Percentiles rank a stretch among this genome's conserved stretches.
phyloP scores from a whole-genome alignment of 2,329 filamentous ascomycete genomes.

The Trichoderma sp. region DNA sequence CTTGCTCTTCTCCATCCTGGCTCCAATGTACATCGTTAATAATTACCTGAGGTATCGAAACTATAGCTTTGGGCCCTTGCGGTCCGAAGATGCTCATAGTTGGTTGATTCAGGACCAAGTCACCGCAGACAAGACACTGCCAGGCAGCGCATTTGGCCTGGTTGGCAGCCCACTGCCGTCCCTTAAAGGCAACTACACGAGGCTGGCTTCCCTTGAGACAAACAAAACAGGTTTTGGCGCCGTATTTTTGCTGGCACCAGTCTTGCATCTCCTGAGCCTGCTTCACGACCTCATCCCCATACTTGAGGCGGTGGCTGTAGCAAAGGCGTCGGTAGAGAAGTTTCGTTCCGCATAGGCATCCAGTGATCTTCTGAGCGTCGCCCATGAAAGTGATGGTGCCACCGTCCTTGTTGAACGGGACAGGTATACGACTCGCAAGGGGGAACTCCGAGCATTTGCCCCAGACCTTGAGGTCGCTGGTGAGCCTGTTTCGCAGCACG shows the following conservation, averaged over 20 bases:
- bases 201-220: conserved; percentile 30
- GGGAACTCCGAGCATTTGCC: conserved; percentile 21
- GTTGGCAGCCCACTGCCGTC: not conserved
- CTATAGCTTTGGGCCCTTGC: not conserved
- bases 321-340: conserved; percentile 38
- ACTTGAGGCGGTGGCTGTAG: conserved; percentile 36
- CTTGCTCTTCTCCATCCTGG: not conserved
- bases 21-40: not conserved
- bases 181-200: not conserved
- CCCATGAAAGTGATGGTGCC: conserved; percentile 1
- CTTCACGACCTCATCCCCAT: conserved; percentile 29
- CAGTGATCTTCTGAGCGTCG: conserved; percentile 32
- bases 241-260: conserved; percentile 32
- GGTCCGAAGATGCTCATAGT: not conserved
- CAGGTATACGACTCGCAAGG: not conserved
- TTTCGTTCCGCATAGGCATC: conserved; percentile 42
- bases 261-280: conserved; percentile 30
- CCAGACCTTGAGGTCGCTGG: conserved; percentile 31
- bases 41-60: not conserved
- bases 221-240: conserved; percentile 33
- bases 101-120: not conserved
- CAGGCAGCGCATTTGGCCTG: not conserved
- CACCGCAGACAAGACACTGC: not conserved
- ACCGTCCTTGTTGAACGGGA: not conserved
- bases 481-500: conserved; percentile 16